Evolutionary conservation across 352 stramenopile species (phyloP), one percentile per base, ranked within the genome.

Genomic region (Globisporangium recalcitrans): DNA sequence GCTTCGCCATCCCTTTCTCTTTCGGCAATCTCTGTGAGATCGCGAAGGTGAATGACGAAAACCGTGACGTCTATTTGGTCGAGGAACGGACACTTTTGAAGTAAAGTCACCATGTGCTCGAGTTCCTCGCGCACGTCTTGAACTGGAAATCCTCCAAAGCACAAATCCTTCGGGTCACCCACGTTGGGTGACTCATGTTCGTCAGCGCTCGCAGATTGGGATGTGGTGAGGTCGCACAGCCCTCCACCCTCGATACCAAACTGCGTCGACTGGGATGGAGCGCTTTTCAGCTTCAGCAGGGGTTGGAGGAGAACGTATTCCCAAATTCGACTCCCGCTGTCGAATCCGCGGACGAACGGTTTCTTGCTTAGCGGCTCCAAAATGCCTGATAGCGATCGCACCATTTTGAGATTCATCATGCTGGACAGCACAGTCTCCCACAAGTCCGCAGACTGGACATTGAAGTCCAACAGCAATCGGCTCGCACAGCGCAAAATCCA

Each of bases 81-180:
- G 16, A 89, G 66, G 60, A 86, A 89, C 2, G 78, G 78, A 22
- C 80, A 87, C 22, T 61, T 78, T 68, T 87, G 65, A 19, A 89
- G 72, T 26, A 83, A 31, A 1, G 32, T 21, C 0, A 85, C 74
- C 57, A 83, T 75, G 19, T 63, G 58, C 31, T 71, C 52, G 8
- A 89, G 36, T 10, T 67, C 69, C 4, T 13, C 36, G 0, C 65
- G 58, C 5, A 81, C 58, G 16, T 58, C 59, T 29, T 46, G 26
- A 32, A 71, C 40, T 10, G 61, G 32, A 13, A 79, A 52, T 11
- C 61, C 69, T 21, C 27, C 40, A 64, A 82, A 76, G 22, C 38
- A 22, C 27, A 62, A 16, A 59, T 31, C 42, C 63, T 75, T 2
- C 58, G 40, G 13, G 55, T 38, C 21, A 16, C n/a, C 10, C 36